Base-by-base conservation (phyloP, 352 stramenopile species). In the Phytophthora palmivora region DNA sequence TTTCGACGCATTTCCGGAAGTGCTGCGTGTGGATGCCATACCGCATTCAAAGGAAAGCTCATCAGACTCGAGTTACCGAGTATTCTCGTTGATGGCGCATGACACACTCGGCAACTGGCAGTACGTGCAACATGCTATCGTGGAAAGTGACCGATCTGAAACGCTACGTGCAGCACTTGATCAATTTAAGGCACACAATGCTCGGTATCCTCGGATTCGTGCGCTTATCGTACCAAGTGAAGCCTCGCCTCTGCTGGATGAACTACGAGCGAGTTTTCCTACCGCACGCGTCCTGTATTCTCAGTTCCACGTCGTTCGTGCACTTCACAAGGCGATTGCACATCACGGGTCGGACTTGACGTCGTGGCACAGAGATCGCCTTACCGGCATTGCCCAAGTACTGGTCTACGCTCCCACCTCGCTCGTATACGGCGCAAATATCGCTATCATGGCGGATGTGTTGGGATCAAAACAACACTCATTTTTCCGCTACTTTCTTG, bases 41-140 rank as follows among this genome's bases (percentile, higher is more conserved):
- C 22, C 49, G 32, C 26, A 38, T 15, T 36, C 7, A 21, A 51
- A 47, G 21, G 24, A 28, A 24, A 47, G 16, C 0, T 33, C 45
- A 6, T 48, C 49, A 1, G 50, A 57, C 0, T 71, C 69, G 6
- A 77, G 47, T 30, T 74, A 77, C 46, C 19, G 55, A 14, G 49
- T 77, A 4, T 71, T 74, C 37, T 77, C 69, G 6, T 47, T 77
- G 2, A 64, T 67, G 47, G 58, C 69, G 10, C 69, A 77, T 22
- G 69, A 77, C 38, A 62, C 51, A 0, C 69, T 77, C 10, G 58
- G 69, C n/a, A 73, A 63, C 24, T 77, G 69, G 69, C 69, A 77
- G 51, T 74, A 71, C 12, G 69, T 77, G 22, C 68, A 77, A 22
- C 69, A 77, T 37, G 63, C 69, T 32, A 73, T 77, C 14, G 63